Evolutionary conservation across 192 early-diverging fungal genomes (phyloP).

Genomic region (Podila minutissima): DNA sequence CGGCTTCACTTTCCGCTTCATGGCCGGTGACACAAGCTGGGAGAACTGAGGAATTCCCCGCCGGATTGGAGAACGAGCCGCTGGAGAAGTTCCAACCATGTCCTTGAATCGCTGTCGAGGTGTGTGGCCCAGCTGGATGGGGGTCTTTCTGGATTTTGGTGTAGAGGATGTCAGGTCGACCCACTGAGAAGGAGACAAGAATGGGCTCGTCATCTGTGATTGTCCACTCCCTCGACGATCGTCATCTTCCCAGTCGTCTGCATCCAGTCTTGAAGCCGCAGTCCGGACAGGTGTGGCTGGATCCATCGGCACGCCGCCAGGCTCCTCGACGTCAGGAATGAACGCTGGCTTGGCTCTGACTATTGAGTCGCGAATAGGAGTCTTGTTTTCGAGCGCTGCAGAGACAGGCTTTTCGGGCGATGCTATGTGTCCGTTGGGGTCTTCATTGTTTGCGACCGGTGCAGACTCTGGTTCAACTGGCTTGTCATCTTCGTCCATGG

Average conservation of each 20-base stretch:
- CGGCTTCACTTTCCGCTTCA: constrained; percentile 6
- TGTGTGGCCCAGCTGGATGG: neutral
- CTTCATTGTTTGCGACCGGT: no score
- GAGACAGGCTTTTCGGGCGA: no score
- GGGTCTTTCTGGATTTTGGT: neutral
- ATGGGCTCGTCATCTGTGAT: neutral
- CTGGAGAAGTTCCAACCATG: neutral
- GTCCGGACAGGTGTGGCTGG: neutral
- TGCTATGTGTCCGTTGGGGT: no score
- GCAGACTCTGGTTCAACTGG: no score
- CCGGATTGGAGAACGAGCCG: neutral
- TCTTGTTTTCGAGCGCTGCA: no score
- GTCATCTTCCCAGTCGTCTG: neutral
- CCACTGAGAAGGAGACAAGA: neutral
- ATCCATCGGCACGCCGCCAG: neutral
- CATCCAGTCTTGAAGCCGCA: neutral
- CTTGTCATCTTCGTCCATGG: no score
- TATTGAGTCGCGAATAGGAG: neutral
- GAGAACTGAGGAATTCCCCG: neutral
- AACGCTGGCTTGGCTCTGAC: neutral
- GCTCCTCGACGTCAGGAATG: neutral
- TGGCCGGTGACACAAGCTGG: constrained; percentile 3
- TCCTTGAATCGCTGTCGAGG: neutral
- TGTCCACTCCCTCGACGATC: constrained; percentile 2
- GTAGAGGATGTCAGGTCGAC: neutral